Evolutionary conservation across 2,329 filamentous ascomycete genomes (phyloP), one percentile per base, ranked within the genome.

Genomic region (Nemania bipapillata): DNA sequence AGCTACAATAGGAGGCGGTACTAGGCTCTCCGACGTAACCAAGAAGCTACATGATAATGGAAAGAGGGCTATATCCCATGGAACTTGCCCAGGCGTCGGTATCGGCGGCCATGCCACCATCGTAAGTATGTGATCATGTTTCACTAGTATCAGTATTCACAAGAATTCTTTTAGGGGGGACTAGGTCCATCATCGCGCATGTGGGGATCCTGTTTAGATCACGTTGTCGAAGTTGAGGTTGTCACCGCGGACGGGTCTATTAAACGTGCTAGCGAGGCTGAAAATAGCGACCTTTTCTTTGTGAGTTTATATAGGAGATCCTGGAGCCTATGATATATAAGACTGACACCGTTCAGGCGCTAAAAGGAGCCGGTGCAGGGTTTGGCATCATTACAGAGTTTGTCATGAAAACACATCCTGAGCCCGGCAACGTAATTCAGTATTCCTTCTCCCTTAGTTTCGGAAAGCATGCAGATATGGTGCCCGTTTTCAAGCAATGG

Each of bases 321-420:
- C 11, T 26, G 20, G 15, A 20, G 11, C 6, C 15, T 7, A 12
- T 20, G 8, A 30, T 11, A 12, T 24, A 47, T 68, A 63, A 15
- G 69, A 54, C 58, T 53, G 22, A 37, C 32, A 20, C 30, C 12
- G 7, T 4, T 6, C 45, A 83, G 82, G 86, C 84, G 2, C 72
- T 89, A 58, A 85, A 84, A 55, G 87, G 87, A 9, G 87, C 87
- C 0, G 87, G 85, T 22, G 84, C 83, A 20, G 84, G 83, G 37
- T 88, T 88, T 63, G 87, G 86, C 42, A 80, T 89, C 70, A 80
- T 89, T 68, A 89, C 87, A 52, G 81, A 86, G 65, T 89, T 89
- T 70, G 82, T 85, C 20, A 78, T 89, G 69, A 81, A 81, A 65
- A 90, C 88, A 0, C 84, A 88, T 28, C 82, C 83, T 0, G 86